These are phyloP conservation scores for Backusella parvicylindrica DNA, from an alignment of 192 early-diverging fungal species.

Conservation along the genomic window DNA sequence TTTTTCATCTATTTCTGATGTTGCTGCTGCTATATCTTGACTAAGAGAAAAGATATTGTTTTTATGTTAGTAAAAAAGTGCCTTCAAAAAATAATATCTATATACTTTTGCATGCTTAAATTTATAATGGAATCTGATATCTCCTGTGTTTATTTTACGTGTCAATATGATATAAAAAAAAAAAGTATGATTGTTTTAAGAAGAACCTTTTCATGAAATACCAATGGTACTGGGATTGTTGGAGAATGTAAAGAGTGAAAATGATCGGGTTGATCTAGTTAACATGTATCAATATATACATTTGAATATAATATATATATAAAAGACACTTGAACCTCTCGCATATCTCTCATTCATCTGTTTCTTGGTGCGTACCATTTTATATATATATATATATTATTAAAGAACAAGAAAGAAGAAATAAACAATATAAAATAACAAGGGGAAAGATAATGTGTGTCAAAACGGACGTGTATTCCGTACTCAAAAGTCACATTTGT, in stretches of 20 bases:
- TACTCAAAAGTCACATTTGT: not conserved
- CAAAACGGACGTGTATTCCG: not conserved
- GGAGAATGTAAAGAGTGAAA: not conserved
- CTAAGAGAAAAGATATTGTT: too few species aligned
- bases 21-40: not conserved
- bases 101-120: not conserved
- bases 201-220: conserved; percentile 4
- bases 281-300: not conserved
- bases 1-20: not conserved
- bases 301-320: not conserved
- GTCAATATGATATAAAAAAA: not conserved
- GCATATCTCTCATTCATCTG: not conserved
- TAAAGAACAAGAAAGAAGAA: not conserved
- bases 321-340: not conserved
- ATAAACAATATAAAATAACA: not conserved
- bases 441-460: not conserved
- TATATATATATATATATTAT: not conserved
- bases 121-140: not conserved
- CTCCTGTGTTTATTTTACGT: not conserved
- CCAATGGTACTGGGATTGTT: not conserved
- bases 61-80: not conserved
- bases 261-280: not conserved
- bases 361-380: conserved; percentile 7
- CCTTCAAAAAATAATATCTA: not conserved
- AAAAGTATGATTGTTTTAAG: not conserved